These are phyloP conservation scores for Gracilaria gracilis DNA, from an alignment of 23 red algal genomes.

Conservation along the genomic window DNA sequence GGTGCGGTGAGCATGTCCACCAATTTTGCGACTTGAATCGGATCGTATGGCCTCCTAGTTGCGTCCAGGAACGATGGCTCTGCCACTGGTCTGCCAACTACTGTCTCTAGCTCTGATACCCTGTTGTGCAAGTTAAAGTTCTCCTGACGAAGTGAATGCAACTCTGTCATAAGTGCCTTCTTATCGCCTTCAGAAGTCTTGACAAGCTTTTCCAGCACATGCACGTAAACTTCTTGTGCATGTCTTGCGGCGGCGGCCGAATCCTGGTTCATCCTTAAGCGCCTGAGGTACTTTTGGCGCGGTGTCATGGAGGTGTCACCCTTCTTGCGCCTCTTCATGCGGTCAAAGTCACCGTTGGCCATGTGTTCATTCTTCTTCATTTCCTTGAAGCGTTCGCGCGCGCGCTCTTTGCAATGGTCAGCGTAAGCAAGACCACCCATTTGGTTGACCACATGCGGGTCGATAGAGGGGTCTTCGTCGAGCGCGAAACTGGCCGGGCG, in stretches of 20 bases:
- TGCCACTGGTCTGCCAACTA: neutral
- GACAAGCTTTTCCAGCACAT: constrained; percentile 71
- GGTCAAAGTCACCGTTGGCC: constrained; percentile 67
- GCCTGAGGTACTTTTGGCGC: constrained; percentile 72
- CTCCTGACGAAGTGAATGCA: constrained; percentile 28
- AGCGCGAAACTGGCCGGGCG: constrained; percentile 4
- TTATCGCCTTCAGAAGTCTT: constrained; percentile 59
- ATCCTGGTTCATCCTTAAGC: constrained; percentile 79
- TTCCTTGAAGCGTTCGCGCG: constrained; percentile 74
- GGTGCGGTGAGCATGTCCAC: constrained; percentile 46
- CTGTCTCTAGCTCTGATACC: neutral
- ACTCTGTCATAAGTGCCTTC: constrained; percentile 28
- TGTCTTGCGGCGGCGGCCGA: constrained; percentile 75
- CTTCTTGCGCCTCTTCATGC: constrained; percentile 79
- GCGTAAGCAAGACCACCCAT: constrained; percentile 72
- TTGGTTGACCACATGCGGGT: constrained; percentile 46
- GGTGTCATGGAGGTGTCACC: constrained; percentile 70
- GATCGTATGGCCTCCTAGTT: neutral
- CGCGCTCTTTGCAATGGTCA: constrained; percentile 66
- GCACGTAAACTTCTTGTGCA: constrained; percentile 80
- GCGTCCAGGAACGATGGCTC: neutral
- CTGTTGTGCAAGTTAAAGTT: constrained; percentile 21
- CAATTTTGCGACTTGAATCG: constrained; percentile 39
- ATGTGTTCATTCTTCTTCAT: constrained; percentile 66
- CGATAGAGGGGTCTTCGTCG: constrained; percentile 39